Percentiles rank a stretch among this genome's conserved stretches.
Conservation (phyloP, 1,284 basidiomycete species). For the Ganoderma lucidum region DNA sequence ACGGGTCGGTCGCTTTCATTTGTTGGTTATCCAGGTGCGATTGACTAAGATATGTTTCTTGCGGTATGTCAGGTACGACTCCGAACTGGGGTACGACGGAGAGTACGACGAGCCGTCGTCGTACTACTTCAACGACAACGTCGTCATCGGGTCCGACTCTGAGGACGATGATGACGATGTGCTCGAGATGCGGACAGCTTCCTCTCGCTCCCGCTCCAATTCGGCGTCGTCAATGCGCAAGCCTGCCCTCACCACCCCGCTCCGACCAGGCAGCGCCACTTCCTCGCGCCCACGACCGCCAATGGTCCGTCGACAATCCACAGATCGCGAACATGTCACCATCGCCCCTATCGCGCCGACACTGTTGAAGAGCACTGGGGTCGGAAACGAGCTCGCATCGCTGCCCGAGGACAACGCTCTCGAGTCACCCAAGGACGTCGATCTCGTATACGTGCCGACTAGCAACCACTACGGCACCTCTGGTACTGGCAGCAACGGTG, state of each 20-base stretch:
- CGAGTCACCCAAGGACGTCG: constrained; percentile 46
- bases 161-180: constrained; percentile 69
- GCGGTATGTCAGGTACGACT: constrained; percentile 59
- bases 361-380: constrained; percentile 82
- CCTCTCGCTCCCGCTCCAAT: constrained; percentile 47
- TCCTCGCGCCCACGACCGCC: constrained; percentile 38
- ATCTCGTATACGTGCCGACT: constrained; percentile 78
- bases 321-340: constrained; percentile 73
- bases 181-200: constrained; percentile 66
- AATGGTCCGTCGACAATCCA: constrained; percentile 47
- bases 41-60: neutral
- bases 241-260: constrained; percentile 20
- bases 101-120: constrained; percentile 40
- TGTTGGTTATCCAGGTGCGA: constrained; percentile 23
- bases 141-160: constrained; percentile 47
- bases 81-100: constrained; percentile 55
- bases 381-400: constrained; percentile 50
- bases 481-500: no score
- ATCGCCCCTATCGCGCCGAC: constrained; percentile 97
- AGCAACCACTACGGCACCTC: constrained; percentile 53
- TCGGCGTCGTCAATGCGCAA: constrained; percentile 46
- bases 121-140: constrained; percentile 44
- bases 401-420: constrained; percentile 39
- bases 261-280: constrained; percentile 29
- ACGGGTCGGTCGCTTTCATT: constrained; percentile 59